A percentile compares a stretch with the other conserved stretches of the same genome.
Evolutionary conservation across 176 grass and related monocot species (phyloP).

Genomic region (Juncus inflexus): DNA sequence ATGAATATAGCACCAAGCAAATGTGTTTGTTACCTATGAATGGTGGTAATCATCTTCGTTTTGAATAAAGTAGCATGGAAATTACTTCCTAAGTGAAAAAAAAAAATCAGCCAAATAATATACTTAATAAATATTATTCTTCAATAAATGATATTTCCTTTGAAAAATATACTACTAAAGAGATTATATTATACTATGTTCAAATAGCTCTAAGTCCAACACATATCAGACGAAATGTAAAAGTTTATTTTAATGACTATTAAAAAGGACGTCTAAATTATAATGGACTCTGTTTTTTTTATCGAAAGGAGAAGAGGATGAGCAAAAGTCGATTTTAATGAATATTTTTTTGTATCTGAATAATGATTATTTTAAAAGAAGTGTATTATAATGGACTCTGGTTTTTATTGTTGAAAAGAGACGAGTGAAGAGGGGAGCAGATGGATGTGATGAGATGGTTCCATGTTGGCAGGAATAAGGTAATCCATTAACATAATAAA

Average conservation of each 20-base stretch:
- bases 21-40: too few species aligned
- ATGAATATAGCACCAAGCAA: too few species aligned
- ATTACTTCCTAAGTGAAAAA: too few species aligned
- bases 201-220: too few species aligned
- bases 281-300: neutral
- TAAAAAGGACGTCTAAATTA: too few species aligned
- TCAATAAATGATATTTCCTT: too few species aligned
- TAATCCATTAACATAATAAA: neutral
- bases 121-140: too few species aligned
- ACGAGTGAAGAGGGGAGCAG: neutral
- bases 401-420: neutral
- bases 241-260: neutral
- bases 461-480: slow-evolving; percentile 23
- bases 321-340: neutral
- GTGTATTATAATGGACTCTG: neutral
- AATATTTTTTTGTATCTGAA: slow-evolving; percentile 5
- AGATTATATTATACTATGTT: too few species aligned
- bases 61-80: too few species aligned
- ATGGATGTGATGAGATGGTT: slow-evolving; percentile 11
- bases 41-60: too few species aligned
- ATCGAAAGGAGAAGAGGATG: neutral
- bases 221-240: neutral
- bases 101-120: too few species aligned
- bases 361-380: neutral
- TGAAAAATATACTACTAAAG: too few species aligned